Evolutionary conservation across 2,329 filamentous ascomycete species (phyloP).

Genomic region (Corniculantispora saksenae): DNA sequence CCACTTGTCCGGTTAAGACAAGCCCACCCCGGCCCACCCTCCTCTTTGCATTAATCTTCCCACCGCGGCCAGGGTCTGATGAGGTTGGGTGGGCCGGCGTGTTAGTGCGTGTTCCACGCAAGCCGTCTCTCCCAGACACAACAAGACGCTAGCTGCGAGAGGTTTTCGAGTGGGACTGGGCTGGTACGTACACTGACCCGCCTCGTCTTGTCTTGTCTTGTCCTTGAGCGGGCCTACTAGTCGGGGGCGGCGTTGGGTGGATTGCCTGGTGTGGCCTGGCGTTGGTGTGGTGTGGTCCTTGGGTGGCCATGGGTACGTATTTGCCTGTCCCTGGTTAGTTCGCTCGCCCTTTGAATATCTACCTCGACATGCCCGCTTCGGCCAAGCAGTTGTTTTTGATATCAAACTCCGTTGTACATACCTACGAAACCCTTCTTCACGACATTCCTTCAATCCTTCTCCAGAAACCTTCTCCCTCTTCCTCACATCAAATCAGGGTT

Average conservation of each 20-base stretch:
- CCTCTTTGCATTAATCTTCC: conserved; percentile 14
- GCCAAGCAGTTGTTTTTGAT: neutral
- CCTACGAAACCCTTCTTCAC: conserved; percentile 7
- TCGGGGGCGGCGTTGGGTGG: conserved; percentile 5
- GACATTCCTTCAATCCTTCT: conserved; percentile 19
- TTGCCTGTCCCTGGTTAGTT: conserved; percentile 5
- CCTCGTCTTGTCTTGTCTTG: conserved; percentile 21
- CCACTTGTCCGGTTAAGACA: conserved; percentile 16
- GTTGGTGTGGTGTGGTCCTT: neutral
- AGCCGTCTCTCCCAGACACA: conserved; percentile 34
- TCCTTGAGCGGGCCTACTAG: conserved; percentile 23
- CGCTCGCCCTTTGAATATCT: conserved; percentile 15
- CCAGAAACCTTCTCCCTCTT: neutral
- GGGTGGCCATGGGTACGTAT: neutral
- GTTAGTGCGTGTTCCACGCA: conserved; percentile 40
- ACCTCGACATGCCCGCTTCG: conserved; percentile 19
- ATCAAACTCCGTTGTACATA: conserved; percentile 19
- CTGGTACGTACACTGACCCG: conserved; percentile 27
- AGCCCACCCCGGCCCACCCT: neutral
- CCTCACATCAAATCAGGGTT: conserved; percentile 2
- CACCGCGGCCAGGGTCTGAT: conserved; percentile 31
- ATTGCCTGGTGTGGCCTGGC: neutral
- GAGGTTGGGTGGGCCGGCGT: conserved; percentile 30
- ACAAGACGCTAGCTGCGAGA: conserved; percentile 1
- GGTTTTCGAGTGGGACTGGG: conserved; percentile 5